phyloP scores from a whole-genome alignment of 2,329 filamentous ascomycete species.

The Cadophora malorum region DNA sequence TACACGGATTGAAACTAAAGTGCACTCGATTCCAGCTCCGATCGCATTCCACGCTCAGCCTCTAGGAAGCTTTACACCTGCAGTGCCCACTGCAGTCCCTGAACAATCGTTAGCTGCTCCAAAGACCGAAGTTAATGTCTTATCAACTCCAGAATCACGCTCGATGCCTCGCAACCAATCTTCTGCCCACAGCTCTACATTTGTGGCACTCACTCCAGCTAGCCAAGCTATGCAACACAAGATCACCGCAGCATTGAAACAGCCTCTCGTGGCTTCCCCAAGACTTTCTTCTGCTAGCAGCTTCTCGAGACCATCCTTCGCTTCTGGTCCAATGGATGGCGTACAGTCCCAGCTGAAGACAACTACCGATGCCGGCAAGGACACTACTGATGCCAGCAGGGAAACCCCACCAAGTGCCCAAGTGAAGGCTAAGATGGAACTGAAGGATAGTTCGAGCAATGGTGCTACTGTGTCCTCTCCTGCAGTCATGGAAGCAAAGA shows the following conservation, averaged over 20 bases:
- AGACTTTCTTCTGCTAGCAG: not conserved
- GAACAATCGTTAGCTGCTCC: not conserved
- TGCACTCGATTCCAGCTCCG: not conserved
- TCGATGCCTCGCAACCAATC: not conserved
- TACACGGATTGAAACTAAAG: not conserved
- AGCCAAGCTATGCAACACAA: conserved; percentile 13
- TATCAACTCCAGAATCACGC: not conserved
- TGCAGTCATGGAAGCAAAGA: not conserved
- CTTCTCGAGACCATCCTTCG: not conserved
- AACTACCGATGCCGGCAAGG: not conserved
- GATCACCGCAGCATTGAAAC: conserved; percentile 8
- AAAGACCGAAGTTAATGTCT: not conserved
- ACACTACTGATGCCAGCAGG: too few relatives aligned
- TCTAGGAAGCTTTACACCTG: not conserved
- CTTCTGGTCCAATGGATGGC: not conserved
- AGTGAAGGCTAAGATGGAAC: not conserved
- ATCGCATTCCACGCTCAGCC: not conserved
- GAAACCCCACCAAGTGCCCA: not conserved
- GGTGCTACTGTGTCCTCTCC: not conserved
- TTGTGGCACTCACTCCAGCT: not conserved
- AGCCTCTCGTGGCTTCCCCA: not conserved
- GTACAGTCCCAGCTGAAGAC: not conserved
- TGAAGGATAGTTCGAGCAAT: not conserved
- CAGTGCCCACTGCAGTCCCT: not conserved
- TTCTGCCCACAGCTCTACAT: not conserved